Evolutionary conservation across 371 early-diverging fungal species (phyloP).

Genomic region (Apophysomyces trapeziformis): DNA sequence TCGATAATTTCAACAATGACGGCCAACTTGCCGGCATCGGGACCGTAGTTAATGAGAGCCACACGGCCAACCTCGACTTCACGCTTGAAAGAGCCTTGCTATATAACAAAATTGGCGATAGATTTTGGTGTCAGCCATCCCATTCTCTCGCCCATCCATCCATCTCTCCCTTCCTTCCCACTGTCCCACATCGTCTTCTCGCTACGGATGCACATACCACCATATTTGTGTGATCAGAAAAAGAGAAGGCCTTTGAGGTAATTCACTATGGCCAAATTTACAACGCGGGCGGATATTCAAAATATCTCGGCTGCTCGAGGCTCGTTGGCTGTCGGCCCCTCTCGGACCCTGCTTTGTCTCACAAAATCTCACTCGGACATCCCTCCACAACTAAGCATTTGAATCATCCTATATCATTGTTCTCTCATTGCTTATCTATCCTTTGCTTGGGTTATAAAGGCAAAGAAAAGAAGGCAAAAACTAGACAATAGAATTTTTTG

Average conservation of each 20-base stretch:
- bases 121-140: constrained; percentile 7
- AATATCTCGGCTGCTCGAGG: neutral
- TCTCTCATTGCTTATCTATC: too few species aligned
- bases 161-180: neutral
- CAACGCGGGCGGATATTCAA: constrained; percentile 4
- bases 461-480: too few species aligned
- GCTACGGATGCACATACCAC: constrained; percentile 9
- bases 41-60: constrained; percentile 93
- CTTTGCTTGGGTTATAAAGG: too few species aligned
- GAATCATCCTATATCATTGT: too few species aligned
- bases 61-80: constrained; percentile 98
- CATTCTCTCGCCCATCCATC: constrained; percentile 15
- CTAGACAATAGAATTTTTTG: too few species aligned
- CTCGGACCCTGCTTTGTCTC: neutral
- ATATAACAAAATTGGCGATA: constrained; percentile 15
- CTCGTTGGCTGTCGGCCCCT: too few species aligned
- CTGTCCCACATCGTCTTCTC: neutral
- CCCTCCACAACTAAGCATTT: too few species aligned
- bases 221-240: constrained; percentile 11
- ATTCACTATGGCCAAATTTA: constrained; percentile 8
- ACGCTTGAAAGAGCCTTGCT: constrained; percentile 80
- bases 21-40: constrained; percentile 94
- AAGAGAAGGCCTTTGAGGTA: constrained; percentile 9
- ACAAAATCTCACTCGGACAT: neutral
- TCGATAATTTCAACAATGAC: constrained; percentile 98